Evolutionary conservation across 2,329 filamentous ascomycete genomes (phyloP).

Genomic region (Mycosphaerella arachidis): DNA sequence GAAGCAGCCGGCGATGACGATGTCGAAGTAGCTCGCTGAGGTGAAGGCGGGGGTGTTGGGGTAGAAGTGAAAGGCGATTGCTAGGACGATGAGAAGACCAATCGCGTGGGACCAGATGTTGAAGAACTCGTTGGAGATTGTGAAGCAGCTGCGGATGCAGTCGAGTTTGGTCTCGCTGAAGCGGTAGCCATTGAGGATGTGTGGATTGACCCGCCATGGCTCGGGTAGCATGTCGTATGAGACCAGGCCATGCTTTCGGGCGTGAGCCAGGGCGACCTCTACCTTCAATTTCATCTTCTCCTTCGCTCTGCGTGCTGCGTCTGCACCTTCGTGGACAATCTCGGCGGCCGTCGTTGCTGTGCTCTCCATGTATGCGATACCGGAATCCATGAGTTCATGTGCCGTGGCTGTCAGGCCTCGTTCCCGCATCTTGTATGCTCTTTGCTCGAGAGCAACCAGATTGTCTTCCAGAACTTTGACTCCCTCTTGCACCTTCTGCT

Average conservation of each 20-base stretch:
- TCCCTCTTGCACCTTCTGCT: slow-evolving; percentile 85
- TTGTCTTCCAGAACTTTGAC: slow-evolving; percentile 82
- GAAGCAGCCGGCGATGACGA: slow-evolving; percentile 88
- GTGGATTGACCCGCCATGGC: slow-evolving; percentile 91
- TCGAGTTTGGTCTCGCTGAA: slow-evolving; percentile 89
- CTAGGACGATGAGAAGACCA: slow-evolving; percentile 79
- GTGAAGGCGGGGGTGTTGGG: slow-evolving; percentile 82
- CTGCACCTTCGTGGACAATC: slow-evolving; percentile 75
- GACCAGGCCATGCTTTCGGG: slow-evolving; percentile 77
- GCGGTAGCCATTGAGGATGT: slow-evolving; percentile 87
- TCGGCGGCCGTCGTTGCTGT: slow-evolving; percentile 68
- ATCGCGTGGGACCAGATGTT: slow-evolving; percentile 98
- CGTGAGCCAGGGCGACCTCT: slow-evolving; percentile 77
- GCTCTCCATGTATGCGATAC: slow-evolving; percentile 75
- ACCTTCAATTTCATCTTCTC: slow-evolving; percentile 57
- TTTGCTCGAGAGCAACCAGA: slow-evolving; percentile 76
- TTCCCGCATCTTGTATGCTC: slow-evolving; percentile 74
- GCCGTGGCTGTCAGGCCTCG: slow-evolving; percentile 70
- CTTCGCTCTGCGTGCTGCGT: slow-evolving; percentile 75
- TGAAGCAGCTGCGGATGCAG: slow-evolving; percentile 72
- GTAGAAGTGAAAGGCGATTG: slow-evolving; percentile 94
- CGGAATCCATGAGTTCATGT: slow-evolving; percentile 68
- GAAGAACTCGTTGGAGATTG: slow-evolving; percentile 84
- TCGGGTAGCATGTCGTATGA: slow-evolving; percentile 83
- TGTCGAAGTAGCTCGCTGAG: slow-evolving; percentile 78